Base-by-base conservation (phyloP, 352 stramenopile species). In the Thraustochytrium aureum region DNA sequence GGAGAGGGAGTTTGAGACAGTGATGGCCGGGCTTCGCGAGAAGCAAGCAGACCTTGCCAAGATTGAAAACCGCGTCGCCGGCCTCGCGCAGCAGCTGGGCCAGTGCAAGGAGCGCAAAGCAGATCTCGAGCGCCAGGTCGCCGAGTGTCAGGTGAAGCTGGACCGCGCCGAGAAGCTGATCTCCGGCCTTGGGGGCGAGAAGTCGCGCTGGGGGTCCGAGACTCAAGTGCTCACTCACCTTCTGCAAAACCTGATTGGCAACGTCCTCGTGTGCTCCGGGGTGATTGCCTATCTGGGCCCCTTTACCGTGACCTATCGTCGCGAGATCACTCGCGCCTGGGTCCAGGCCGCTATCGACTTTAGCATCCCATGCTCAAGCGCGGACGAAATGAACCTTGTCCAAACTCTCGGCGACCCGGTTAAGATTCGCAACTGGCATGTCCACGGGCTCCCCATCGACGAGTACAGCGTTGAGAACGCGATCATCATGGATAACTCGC, bases 401-500 rank as follows among this genome's bases (percentile, higher is more conserved):
- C 87, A 87, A 5, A 96, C 91, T 33, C 86, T 98, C 4, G 93
- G 93, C 0, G 92, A 98, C 72, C 84, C 90, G 1, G 92, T 98
- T 1, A 89, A 93, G 72, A 98, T 98, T 74, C 91, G 92, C 20
- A 86, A 89, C 43, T 98, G 94, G 94, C 95, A 92, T 35, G 96
- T 98, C 56, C 88, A 91, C 20, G 95, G 95, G 72, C 86, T 98
- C 2, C 94, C 94, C 4, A 97, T 96, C 72, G 94, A 98, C 83
- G 93, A 91, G 10, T 98, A 98, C 74, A 96, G 89, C 74, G 95
- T 97, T 45, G 94, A 98, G 69, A 98, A 98, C 72, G 94, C 87
- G 5, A 97, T 98, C 82, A 96, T 98, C 87, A 75, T 98, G 6
- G 87, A 89, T 45, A 87, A 92, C 14, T 93, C 87, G 62, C 95